A percentile compares a stretch with the other conserved stretches of the same genome.
Conservation (phyloP, 805 yeast species). For the Ogataea siamensis region DNA sequence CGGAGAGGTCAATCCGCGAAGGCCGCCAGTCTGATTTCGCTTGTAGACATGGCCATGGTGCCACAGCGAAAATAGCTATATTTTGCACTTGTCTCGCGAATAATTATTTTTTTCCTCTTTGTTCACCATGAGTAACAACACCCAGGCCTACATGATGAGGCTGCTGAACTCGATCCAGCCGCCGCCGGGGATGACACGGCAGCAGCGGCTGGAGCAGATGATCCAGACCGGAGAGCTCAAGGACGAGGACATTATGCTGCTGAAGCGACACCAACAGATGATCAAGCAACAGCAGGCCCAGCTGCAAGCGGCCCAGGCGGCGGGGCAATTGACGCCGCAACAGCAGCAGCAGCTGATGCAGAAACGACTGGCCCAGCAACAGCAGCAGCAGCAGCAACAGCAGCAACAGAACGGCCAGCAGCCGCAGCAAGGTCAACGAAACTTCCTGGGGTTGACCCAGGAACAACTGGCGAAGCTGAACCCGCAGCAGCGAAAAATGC, state of each 20-base stretch:
- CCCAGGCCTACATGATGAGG: constrained; percentile 29
- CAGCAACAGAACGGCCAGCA: too few species aligned
- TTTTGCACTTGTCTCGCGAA: too few species aligned
- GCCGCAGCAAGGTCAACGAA: constrained; percentile 28
- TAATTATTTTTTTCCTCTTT: constrained; percentile 3
- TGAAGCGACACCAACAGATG: constrained; percentile 35
- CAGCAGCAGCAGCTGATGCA: constrained; percentile 15
- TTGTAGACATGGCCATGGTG: neutral
- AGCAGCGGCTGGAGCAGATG: constrained; percentile 33
- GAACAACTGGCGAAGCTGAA: constrained; percentile 35
- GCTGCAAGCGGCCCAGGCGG: constrained; percentile 22
- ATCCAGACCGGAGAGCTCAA: constrained; percentile 32
- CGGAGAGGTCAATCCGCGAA: too few species aligned
- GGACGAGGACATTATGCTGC: constrained; percentile 30
- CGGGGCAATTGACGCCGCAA: constrained; percentile 15
- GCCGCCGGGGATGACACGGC: constrained; percentile 35
- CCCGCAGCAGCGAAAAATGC: constrained; percentile 41
- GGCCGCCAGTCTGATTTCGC: too few species aligned
- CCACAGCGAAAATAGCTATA: too few species aligned
- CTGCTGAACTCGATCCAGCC: constrained; percentile 33
- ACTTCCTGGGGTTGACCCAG: constrained; percentile 26
- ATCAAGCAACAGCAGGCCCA: constrained; percentile 28
- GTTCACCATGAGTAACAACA: constrained; percentile 11
- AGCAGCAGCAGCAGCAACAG: constrained; percentile 25
- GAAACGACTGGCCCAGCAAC: constrained; percentile 16